Conservation (phyloP, 116 monocot genomes). For the Zostera marina region DNA sequence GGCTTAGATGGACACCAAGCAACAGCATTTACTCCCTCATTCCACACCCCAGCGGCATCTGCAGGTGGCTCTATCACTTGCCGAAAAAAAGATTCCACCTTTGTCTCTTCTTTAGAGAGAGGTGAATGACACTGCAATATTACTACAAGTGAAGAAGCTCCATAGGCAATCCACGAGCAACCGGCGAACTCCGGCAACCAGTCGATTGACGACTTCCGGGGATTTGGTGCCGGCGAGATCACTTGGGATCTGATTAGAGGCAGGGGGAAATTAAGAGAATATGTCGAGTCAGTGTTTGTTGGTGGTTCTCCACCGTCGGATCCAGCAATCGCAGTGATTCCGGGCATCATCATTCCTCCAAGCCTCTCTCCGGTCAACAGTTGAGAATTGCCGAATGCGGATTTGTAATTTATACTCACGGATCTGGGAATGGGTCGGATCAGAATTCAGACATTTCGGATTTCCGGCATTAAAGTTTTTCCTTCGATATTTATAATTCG, state of each 20-base stretch:
- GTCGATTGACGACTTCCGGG: conserved; percentile 42
- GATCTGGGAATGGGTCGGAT: too few species aligned
- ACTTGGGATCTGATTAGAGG: conserved; percentile 31
- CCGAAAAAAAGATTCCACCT: conserved; percentile 46
- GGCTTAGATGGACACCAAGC: conserved; percentile 36
- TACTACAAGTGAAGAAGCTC: conserved; percentile 55
- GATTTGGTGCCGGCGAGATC: conserved; percentile 59
- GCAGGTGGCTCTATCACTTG: conserved; percentile 62
- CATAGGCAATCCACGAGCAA: conserved; percentile 77
- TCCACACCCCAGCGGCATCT: background rate
- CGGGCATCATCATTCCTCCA: conserved; percentile 11
- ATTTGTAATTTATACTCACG: too few species aligned
- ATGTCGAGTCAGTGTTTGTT: background rate
- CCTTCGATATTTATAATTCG: too few species aligned
- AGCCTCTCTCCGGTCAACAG: background rate
- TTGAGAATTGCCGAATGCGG: too few species aligned
- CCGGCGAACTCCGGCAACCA: conserved; percentile 71
- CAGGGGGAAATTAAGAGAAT: conserved; percentile 33
- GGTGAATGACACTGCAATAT: conserved; percentile 74
- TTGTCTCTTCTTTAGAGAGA: conserved; percentile 7
- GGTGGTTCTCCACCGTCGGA: conserved; percentile 1
- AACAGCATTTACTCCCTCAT: conserved; percentile 25
- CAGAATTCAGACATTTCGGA: too few species aligned
- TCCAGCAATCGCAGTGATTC: conserved; percentile 3
- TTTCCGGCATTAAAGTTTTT: too few species aligned